Base-by-base conservation (phyloP, 2,329 filamentous ascomycete species). In the Talaromyces sp. region DNA sequence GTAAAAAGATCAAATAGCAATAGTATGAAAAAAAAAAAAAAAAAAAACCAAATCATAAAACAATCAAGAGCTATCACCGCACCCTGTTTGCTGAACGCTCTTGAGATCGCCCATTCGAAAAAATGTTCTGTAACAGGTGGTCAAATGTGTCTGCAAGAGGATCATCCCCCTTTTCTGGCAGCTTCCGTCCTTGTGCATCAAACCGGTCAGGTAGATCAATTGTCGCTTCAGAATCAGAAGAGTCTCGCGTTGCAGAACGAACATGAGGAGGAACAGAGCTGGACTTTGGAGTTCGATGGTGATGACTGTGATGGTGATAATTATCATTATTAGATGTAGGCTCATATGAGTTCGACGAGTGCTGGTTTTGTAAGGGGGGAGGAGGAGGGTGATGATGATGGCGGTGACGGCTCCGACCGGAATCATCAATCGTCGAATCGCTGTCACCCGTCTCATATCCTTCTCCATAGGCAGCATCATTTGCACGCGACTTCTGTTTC, bases 371-470 rank as follows among this genome's bases (percentile, higher is more conserved):
- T 22, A 25, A 43, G 3, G 22, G 41, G 33, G 53, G 63, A 56
- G 11, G 62, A 64, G 13, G 65, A 39, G 13, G 48, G 21, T 52
- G 33, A 17, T 64, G 66, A 17, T 57, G 66, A 51, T 63, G 65
- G 57, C 57, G 65, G 59, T 64, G 65, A 36, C 61, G 65, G 53
- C 58, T 60, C 28, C 63, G 61, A 57, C 61, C 62, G 40, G 63
- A 63, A 9, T 62, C 61, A 56, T 63, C 65, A 53, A 74, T 60
- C 8, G 72, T 74, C 1, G 70, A 70, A 51, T 76, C 71, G 55
- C 70, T 76, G 55, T 77, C 75, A 57, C 75, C 75, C 1, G 73
- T 72, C 60, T 78, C 75, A 48, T 78, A 77, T 5, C 73, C 75
- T 2, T 62, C 63, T 55, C 71, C 66, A 2, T 35, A 50, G n/a